These are phyloP conservation scores for Salmacisia buchloeana DNA, from an alignment of 1,284 basidiomycete species.

Conservation along the genomic window DNA sequence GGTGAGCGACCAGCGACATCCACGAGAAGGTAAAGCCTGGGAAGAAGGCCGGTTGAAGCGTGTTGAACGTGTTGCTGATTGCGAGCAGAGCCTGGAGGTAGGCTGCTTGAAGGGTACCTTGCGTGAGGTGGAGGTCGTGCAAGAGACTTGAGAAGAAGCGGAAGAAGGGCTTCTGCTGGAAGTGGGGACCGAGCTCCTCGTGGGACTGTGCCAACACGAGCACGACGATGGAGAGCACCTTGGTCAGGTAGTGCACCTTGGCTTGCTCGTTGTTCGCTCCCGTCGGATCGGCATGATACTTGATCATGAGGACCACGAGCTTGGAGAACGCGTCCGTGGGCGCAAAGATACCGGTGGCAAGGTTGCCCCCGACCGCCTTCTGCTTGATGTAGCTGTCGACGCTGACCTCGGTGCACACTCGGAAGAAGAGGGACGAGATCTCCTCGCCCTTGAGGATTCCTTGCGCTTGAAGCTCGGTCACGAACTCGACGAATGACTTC, in stretches of 20 bases:
- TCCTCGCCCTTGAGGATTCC: constrained; percentile 95
- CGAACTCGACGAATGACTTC: constrained; percentile 94
- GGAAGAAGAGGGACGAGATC: constrained; percentile 94
- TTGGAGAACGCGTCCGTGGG: constrained; percentile 92
- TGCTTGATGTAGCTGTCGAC: constrained; percentile 87
- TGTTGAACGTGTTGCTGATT: constrained; percentile 87
- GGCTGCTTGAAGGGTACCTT: constrained; percentile 70
- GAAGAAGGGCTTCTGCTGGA: constrained; percentile 98
- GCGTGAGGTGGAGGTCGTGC: constrained; percentile 80
- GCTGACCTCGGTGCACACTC: constrained; percentile 91
- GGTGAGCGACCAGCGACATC: constrained; percentile 92
- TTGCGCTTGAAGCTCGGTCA: constrained; percentile 90
- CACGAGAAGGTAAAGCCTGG: constrained; percentile 97
- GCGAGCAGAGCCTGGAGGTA: constrained; percentile 85
- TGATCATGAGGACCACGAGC: constrained; percentile 95
- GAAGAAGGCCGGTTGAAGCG: constrained; percentile 91
- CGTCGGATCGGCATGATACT: constrained; percentile 87
- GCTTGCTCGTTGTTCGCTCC: constrained; percentile 84
- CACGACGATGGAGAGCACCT: constrained; percentile 95
- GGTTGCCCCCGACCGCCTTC: constrained; percentile 69
- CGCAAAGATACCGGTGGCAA: constrained; percentile 68
- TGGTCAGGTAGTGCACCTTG: constrained; percentile 93
- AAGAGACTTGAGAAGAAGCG: constrained; percentile 95
- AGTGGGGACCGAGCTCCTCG: constrained; percentile 81
- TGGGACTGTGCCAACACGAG: constrained; percentile 91